Evolutionary conservation across 495 filamentous ascomycete species (phyloP).

Genomic region (Aspergillus diversus): DNA sequence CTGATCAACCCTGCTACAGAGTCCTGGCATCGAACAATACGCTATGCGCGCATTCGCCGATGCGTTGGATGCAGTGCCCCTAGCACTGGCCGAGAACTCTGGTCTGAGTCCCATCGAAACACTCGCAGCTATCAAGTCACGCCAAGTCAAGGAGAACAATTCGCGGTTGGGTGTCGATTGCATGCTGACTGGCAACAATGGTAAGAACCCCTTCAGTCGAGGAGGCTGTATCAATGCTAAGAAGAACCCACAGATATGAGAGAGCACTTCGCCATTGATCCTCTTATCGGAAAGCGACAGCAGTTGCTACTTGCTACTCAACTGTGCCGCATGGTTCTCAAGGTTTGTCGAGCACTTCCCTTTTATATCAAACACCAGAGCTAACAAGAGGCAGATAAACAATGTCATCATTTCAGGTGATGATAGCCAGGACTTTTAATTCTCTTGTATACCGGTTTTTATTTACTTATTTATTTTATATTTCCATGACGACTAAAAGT

Average conservation of each 20-base stretch:
- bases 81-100: slow-evolving; percentile 97
- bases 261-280: slow-evolving; percentile 96
- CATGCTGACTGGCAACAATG: slow-evolving; percentile 91
- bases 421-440: slow-evolving; percentile 90
- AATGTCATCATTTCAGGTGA: slow-evolving; percentile 96
- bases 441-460: slow-evolving; percentile 31
- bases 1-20: slow-evolving; percentile 47
- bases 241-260: slow-evolving; percentile 71
- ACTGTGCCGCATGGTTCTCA: slow-evolving; percentile 98
- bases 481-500: slow-evolving; percentile 26
- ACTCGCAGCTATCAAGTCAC: slow-evolving; percentile 89
- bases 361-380: background rate
- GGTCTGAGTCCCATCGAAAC: slow-evolving; percentile 95
- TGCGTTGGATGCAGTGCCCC: slow-evolving; percentile 91
- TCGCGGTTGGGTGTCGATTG: slow-evolving; percentile 91
- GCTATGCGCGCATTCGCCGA: slow-evolving; percentile 98
- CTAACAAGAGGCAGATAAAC: slow-evolving; percentile 58
- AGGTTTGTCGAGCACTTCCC: slow-evolving; percentile 61
- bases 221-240: slow-evolving; percentile 6
- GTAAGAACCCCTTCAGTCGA: slow-evolving; percentile 43
- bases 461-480: slow-evolving; percentile 17
- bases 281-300: slow-evolving; percentile 95
- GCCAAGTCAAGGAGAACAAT: slow-evolving; percentile 90
- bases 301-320: slow-evolving; percentile 95
- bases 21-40: slow-evolving; percentile 94